Conservation (phyloP, 331 rosid species). For the Acacia pycnantha region DNA sequence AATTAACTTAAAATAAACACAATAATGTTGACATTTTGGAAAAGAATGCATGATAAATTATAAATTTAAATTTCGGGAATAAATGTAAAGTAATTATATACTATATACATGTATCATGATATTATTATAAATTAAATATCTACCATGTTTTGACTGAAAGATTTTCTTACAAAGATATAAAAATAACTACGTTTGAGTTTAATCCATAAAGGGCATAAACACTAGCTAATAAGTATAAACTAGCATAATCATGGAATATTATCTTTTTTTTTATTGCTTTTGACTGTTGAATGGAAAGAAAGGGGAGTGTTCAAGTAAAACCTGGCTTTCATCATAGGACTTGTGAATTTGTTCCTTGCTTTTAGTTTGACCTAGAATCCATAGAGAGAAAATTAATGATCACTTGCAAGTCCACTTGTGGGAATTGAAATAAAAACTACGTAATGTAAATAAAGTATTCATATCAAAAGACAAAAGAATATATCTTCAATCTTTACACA, state of each 20-base stretch:
- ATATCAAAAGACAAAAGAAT: no score
- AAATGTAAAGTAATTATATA: background rate
- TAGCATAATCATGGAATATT: background rate
- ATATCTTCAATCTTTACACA: no score
- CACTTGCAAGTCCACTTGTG: background rate
- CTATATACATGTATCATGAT: background rate
- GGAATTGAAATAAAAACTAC: background rate
- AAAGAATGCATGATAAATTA: background rate
- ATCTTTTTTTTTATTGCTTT: background rate
- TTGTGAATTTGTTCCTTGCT: slow-evolving; percentile 16
- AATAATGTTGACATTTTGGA: background rate
- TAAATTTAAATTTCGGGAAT: background rate
- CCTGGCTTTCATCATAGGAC: slow-evolving; percentile 23
- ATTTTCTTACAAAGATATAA: background rate
- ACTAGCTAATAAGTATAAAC: background rate
- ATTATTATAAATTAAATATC: background rate
- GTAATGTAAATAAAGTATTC: no score
- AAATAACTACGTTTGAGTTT: background rate
- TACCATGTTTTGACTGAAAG: background rate
- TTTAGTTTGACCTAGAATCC: slow-evolving; percentile 28
- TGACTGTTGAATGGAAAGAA: background rate
- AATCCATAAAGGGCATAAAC: background rate
- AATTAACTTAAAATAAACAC: slow-evolving; percentile 14
- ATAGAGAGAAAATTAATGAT: slow-evolving; percentile 26
- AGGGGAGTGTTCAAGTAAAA: no score